Percentiles rank a stretch among this genome's conserved stretches.
Conservation (phyloP, 441 rosid species). For the Viola pubescens region DNA sequence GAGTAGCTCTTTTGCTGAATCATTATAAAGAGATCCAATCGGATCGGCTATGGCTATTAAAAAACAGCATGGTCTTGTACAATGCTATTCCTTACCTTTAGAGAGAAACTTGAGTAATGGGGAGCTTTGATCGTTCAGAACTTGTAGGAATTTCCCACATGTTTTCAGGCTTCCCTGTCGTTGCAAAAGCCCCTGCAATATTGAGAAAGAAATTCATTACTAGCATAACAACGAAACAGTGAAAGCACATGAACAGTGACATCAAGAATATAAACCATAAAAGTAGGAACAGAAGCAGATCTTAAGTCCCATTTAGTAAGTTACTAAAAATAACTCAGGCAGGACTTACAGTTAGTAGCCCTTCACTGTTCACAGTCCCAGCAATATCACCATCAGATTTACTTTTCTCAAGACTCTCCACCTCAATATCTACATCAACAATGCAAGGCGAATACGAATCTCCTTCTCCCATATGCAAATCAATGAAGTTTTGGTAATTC, state of each 20-base stretch:
- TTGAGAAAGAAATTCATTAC: conserved; percentile 29
- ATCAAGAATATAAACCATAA: background rate
- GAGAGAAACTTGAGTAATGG: conserved; percentile 24
- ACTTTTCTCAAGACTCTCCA: conserved; percentile 36
- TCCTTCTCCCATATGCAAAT: conserved; percentile 44
- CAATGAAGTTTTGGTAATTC: conserved; percentile 50
- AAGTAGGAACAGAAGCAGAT: conserved; percentile 3
- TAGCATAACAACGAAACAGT: too few species aligned
- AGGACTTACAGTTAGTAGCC: conserved; percentile 38
- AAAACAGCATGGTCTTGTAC: background rate
- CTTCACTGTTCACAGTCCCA: conserved; percentile 33
- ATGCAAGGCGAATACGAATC: conserved; percentile 55
- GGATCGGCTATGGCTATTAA: background rate
- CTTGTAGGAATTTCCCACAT: conserved; percentile 34
- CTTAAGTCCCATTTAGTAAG: background rate
- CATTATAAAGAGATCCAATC: background rate
- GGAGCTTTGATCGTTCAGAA: conserved; percentile 21
- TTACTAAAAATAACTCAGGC: background rate
- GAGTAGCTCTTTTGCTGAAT: background rate
- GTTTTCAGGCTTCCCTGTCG: conserved; percentile 74
- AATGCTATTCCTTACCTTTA: conserved; percentile 18
- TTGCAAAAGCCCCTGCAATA: conserved; percentile 55
- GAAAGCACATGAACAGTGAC: too few species aligned
- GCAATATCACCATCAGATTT: conserved; percentile 29
- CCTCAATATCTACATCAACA: conserved; percentile 57